Conservation (phyloP, 495 filamentous ascomycete species). For the Usnea hakonensis region DNA sequence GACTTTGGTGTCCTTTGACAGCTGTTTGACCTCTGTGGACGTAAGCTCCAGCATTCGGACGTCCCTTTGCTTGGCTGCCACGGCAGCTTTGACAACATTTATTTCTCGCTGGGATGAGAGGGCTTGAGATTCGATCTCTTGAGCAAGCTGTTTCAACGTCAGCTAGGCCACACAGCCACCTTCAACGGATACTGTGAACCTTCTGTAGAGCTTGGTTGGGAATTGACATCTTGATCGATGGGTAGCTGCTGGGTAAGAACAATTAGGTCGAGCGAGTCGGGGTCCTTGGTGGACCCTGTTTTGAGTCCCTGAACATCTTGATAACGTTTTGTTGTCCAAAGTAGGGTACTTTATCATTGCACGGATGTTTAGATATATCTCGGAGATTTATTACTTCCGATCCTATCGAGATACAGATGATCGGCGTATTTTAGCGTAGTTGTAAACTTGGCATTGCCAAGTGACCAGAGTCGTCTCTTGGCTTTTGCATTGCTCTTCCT, state of each 20-base stretch:
- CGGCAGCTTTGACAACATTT: constrained; percentile 74
- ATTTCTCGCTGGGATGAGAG: constrained; percentile 87
- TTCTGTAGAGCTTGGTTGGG: constrained; percentile 93
- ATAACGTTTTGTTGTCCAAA: background rate
- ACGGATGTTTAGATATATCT: background rate
- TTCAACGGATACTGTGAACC: constrained; percentile 37
- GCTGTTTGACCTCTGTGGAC: constrained; percentile 63
- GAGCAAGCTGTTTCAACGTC: constrained; percentile 58
- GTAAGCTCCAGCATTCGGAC: constrained; percentile 84
- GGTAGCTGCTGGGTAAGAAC: background rate
- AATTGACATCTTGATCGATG: constrained; percentile 66
- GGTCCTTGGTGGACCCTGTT: background rate
- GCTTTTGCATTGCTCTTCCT: too few species aligned
- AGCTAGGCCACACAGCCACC: background rate
- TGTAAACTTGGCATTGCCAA: too few species aligned
- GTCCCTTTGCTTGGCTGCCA: constrained; percentile 79
- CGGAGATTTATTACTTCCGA: too few species aligned
- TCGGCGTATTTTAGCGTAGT: background rate
- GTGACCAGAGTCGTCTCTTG: too few species aligned
- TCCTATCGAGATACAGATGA: too few species aligned
- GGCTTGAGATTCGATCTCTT: constrained; percentile 88
- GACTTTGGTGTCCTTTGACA: constrained; percentile 73
- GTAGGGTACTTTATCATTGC: background rate
- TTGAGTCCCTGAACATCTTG: background rate
- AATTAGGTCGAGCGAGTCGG: background rate